Conservation (phyloP, 768 basidiomycete genomes). For the Coprinellus micaceus region DNA sequence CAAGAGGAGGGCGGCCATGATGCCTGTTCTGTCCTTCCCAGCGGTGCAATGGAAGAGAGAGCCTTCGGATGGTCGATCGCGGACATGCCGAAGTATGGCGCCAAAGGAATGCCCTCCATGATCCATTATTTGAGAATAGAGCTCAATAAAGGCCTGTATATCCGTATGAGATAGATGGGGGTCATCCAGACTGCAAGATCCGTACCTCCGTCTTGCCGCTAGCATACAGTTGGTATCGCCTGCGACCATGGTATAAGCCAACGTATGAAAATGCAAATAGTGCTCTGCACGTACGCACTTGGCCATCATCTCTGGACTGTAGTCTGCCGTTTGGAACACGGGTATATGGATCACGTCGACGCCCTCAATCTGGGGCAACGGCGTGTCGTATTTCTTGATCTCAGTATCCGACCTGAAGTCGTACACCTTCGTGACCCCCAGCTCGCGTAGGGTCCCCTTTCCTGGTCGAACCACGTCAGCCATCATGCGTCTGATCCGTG, state of each 20-base stretch:
- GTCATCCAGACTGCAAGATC: constrained; percentile 1
- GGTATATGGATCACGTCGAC: constrained; percentile 59
- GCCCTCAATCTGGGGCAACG: constrained; percentile 60
- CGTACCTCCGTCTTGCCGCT: constrained; percentile 74
- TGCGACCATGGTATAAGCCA: constrained; percentile 22
- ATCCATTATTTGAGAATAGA: constrained; percentile 79
- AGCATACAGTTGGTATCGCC: constrained; percentile 71
- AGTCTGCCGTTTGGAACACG: constrained; percentile 70
- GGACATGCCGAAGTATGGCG: constrained; percentile 67
- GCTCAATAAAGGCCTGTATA: constrained; percentile 68
- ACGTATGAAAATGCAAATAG: background rate
- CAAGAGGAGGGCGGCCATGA: constrained; percentile 68
- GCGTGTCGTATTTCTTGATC: constrained; percentile 67
- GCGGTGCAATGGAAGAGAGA: constrained; percentile 82
- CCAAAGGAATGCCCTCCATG: constrained; percentile 67
- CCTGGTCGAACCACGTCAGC: too few species aligned
- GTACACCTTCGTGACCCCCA: constrained; percentile 67
- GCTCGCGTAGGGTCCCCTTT: constrained; percentile 47
- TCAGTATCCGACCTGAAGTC: constrained; percentile 81
- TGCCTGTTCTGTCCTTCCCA: constrained; percentile 80
- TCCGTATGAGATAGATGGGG: background rate
- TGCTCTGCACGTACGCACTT: constrained; percentile 57
- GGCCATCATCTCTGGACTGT: constrained; percentile 81
- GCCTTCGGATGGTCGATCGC: constrained; percentile 61
- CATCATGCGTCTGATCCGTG: too few species aligned